These are phyloP conservation scores for Acephala macrosclerotiorum DNA, from an alignment of 2,329 filamentous ascomycete genomes.

Conservation along the genomic window DNA sequence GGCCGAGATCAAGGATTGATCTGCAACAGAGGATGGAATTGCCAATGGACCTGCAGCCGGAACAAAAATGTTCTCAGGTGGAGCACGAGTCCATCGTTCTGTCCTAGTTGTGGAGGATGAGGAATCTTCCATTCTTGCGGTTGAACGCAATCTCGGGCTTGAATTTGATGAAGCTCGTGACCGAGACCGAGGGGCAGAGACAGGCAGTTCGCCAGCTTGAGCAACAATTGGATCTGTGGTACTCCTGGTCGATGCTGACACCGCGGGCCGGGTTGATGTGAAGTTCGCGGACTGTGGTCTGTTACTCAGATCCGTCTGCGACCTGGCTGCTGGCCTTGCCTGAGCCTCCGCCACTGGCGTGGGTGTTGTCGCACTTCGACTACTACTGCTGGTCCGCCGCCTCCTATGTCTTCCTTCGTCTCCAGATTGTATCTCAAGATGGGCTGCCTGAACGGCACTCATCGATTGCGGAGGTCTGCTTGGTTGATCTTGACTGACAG, in stretches of 20 bases:
- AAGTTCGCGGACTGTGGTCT: slow-evolving; percentile 45
- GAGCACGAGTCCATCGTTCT: slow-evolving; percentile 30
- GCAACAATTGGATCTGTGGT: slow-evolving; percentile 40
- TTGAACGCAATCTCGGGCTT: slow-evolving; percentile 28
- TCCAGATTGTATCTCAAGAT: slow-evolving; percentile 57
- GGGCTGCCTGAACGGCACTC: slow-evolving; percentile 52
- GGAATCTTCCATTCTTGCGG: slow-evolving; percentile 29
- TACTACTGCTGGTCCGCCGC: slow-evolving; percentile 58
- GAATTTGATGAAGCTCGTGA: slow-evolving; percentile 31
- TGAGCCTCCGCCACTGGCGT: slow-evolving; percentile 50
- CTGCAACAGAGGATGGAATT: slow-evolving; percentile 26
- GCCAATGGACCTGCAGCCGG: slow-evolving; percentile 31
- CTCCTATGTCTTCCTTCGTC: slow-evolving; percentile 56
- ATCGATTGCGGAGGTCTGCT: slow-evolving; percentile 56
- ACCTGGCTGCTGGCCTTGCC: slow-evolving; percentile 61
- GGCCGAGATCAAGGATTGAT: slow-evolving; percentile 39
- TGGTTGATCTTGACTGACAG: slow-evolving; percentile 55
- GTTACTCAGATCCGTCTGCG: slow-evolving; percentile 68
- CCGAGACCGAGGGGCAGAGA: slow-evolving; percentile 23
- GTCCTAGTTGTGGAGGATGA: slow-evolving; percentile 14
- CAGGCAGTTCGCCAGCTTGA: slow-evolving; percentile 33
- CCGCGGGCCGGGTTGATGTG: slow-evolving; percentile 31
- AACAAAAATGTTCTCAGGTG: slow-evolving; percentile 33
- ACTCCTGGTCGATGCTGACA: slow-evolving; percentile 36
- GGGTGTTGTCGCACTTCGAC: slow-evolving; percentile 62